Base-by-base conservation (phyloP, 2,329 filamentous ascomycete genomes). In the Cryphonectria parasitica region DNA sequence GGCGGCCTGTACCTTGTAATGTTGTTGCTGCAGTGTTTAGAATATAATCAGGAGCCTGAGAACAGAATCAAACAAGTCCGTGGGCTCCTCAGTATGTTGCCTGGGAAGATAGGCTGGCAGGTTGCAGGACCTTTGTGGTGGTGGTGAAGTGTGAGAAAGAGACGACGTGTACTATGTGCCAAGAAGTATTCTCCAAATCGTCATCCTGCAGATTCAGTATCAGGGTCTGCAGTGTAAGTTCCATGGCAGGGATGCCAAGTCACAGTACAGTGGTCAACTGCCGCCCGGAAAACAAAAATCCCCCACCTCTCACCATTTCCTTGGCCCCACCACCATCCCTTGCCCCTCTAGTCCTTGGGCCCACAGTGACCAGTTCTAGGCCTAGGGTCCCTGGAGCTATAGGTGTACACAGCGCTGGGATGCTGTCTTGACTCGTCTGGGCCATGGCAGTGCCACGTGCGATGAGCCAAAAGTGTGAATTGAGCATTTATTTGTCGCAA, bases 401-500 rank as follows among this genome's bases (percentile, higher is more conserved):
- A 58, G 54, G 54, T 31, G 54, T 31, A 31, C 54, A 31, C 4
- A n/a, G 19, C 45, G 19, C 19, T n/a, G 22, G 45, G 45, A 11
- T 49, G 8, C 17, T 22, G 45, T 49, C 45, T n/a, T 19, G 41
- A 43, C 41, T 17, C 41, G 13, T 49, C 22, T 49, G 45, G 45
- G 45, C 45, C 45, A 49, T n/a, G 45, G 31, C 64, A 25, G 45
- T 49, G 64, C 64, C 64, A 66, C 64, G 64, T 66, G 45, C 22
- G 49, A 34, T 13, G 54, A n/a, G 54, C 11, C 25, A 36, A 66
- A 66, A 52, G 3, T 15, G 31, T 58, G 54, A 31, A 58, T 58
- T 31, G 17, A 49, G 45, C 45, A 49, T 49, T 49, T 58, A 19
- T 31, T 58, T 58, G 52, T 17, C 25, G 52, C 5, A 13, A 17